Conservation (phyloP, 1,284 basidiomycete genomes). For the Marasmius fiardii region DNA sequence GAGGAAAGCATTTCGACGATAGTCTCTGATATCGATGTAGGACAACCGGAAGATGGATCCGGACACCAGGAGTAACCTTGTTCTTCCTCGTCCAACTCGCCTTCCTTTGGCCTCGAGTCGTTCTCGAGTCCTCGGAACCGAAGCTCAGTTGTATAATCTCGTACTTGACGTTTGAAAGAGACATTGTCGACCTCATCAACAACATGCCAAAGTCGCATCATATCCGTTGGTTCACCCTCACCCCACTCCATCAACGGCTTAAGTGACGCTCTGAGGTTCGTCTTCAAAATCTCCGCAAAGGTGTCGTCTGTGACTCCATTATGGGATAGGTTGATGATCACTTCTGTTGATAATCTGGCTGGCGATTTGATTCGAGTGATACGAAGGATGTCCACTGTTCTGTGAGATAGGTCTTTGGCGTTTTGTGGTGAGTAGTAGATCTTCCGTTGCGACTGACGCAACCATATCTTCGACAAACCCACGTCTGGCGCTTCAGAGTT, state of each 20-base stretch:
- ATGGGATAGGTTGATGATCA: slow-evolving; percentile 43
- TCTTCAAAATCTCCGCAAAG: slow-evolving; percentile 27
- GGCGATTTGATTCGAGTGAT: slow-evolving; percentile 30
- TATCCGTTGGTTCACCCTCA: slow-evolving; percentile 23
- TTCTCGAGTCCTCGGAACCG: slow-evolving; percentile 23
- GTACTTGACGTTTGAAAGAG: slow-evolving; percentile 24
- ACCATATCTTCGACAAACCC: slow-evolving; percentile 24
- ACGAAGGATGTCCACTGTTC: slow-evolving; percentile 37
- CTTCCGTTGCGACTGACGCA: slow-evolving; percentile 41
- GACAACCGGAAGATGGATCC: slow-evolving; percentile 37
- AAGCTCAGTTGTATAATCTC: slow-evolving; percentile 27
- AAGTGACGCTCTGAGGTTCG: slow-evolving; percentile 19
- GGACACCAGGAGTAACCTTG: slow-evolving; percentile 31
- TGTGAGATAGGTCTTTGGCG: slow-evolving; percentile 24
- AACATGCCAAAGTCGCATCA: slow-evolving; percentile 28
- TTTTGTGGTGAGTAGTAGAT: slow-evolving; percentile 23
- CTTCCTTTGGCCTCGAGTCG: slow-evolving; percentile 17
- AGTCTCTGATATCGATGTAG: slow-evolving; percentile 38
- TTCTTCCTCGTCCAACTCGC: slow-evolving; percentile 14
- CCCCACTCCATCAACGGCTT: slow-evolving; percentile 26
- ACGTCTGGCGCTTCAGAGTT: slow-evolving; percentile 17
- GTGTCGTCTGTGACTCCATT: slow-evolving; percentile 34
- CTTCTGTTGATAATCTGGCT: slow-evolving; percentile 36
- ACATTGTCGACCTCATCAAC: slow-evolving; percentile 30
- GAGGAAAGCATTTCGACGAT: slow-evolving; percentile 32